Base-by-base conservation (phyloP, 2,329 filamentous ascomycete species). In the Gaeumannomyces sp. region DNA sequence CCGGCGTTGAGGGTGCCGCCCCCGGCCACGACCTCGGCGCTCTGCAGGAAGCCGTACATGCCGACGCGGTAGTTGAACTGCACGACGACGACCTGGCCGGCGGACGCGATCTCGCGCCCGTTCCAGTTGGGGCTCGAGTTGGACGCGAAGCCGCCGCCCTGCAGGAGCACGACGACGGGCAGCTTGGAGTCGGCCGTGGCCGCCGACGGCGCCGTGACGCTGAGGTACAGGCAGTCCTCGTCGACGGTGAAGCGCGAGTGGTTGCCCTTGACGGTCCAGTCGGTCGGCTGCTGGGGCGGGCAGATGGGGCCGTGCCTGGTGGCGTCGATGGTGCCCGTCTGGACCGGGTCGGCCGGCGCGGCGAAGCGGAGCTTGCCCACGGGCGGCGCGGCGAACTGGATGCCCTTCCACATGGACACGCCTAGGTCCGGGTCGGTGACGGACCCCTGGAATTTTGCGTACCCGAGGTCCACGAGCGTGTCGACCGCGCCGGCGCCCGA, bases 381-480 rank as follows among this genome's bases (percentile, higher is more conserved):
- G 0, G 91, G 91, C 22, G 90, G 80, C 5, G 88, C 87, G 1
- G 90, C 91, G 77, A 86, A 95, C 58, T 89, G 85, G 68, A 95
- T 85, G 1, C 90, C 91, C 10, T 91, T 81, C 89, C 89, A 94
- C 73, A 89, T 82, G 3, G 83, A 85, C 61, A 92, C 77, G 1
- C 87, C 88, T 69, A 84, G 84, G 16, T 61, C 60, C 29, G 60
- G 60, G 0, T 75, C 69, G 1, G 82, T 77, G 2, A 78, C 72
- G 5, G 78, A 75, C 13, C 91, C 91, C 61, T 80, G 74, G 71
- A 93, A 92, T 31, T 79, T 83, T 38, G 87, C 83, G 72, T 93
- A 93, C 3, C 81, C 82, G 28, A 93, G 78, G 67, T 90, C 79
- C 19, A 92, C 85, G 4, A 79, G 65, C 22, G 73, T 68, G 58